Conservation (phyloP, 2,329 filamentous ascomycete species). For the Hortaea werneckii region DNA sequence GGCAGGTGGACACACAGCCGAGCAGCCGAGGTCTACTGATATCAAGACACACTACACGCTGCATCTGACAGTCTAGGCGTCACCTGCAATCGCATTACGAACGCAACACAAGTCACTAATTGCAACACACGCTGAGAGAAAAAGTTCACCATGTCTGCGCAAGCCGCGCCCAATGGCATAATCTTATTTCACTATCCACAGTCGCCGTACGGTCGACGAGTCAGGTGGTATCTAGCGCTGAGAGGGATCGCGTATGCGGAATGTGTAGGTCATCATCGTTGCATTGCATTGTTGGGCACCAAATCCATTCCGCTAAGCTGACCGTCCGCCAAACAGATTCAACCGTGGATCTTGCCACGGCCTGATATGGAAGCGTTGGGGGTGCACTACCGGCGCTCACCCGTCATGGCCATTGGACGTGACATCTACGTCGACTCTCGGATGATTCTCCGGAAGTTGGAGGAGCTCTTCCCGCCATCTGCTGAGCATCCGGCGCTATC, state of each 20-base stretch:
- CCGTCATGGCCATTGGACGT: slow-evolving; percentile 54
- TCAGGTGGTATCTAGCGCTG: slow-evolving; percentile 59
- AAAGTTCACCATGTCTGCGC: too few species aligned
- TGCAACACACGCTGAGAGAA: too few species aligned
- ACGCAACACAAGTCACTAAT: too few species aligned
- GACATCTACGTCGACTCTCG: slow-evolving; percentile 62
- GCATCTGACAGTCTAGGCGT: too few species aligned
- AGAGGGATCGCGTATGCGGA: slow-evolving; percentile 55
- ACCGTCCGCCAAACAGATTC: slow-evolving; percentile 32
- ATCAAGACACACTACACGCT: too few species aligned
- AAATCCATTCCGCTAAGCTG: not conserved
- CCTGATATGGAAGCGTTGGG: slow-evolving; percentile 53
- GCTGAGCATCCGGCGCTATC: slow-evolving; percentile 18
- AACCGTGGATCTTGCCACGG: slow-evolving; percentile 55
- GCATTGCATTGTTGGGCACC: not conserved
- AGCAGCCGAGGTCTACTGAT: too few species aligned
- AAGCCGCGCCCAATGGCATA: slow-evolving; percentile 32
- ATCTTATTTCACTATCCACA: slow-evolving; percentile 57
- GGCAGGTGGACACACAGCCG: too few species aligned
- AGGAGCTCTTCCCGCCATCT: slow-evolving; percentile 40
- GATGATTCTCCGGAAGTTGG: slow-evolving; percentile 56
- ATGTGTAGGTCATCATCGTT: slow-evolving; percentile 44
- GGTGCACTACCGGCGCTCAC: slow-evolving; percentile 59
- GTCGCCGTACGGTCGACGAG: slow-evolving; percentile 54
- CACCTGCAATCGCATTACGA: too few species aligned